phyloP scores from a whole-genome alignment of 1,139 yeast genomes.

The Pichia sp. region DNA sequence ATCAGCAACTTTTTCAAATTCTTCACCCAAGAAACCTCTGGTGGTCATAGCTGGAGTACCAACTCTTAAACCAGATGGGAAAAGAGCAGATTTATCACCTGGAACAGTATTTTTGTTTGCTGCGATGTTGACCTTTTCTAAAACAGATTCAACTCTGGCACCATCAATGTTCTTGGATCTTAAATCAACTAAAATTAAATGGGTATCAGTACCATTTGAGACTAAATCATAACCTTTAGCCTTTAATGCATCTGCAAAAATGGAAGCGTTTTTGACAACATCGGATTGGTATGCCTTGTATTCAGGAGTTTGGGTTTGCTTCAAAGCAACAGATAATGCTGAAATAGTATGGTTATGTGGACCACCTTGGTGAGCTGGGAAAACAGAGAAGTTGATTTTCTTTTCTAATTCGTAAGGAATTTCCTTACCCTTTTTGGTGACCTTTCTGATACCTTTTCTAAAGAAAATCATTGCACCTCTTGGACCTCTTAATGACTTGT shows the following conservation, averaged over 20 bases:
- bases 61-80: constrained; percentile 92
- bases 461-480: constrained; percentile 98
- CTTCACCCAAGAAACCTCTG: constrained; percentile 77
- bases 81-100: constrained; percentile 89
- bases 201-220: constrained; percentile 92
- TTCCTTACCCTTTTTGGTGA: constrained; percentile 84
- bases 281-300: constrained; percentile 77
- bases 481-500: constrained; percentile 95
- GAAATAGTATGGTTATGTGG: constrained; percentile 98
- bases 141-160: constrained; percentile 88
- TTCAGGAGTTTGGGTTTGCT: constrained; percentile 83
- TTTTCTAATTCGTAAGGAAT: constrained; percentile 78
- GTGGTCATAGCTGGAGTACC: constrained; percentile 99
- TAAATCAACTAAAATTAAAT: constrained; percentile 78
- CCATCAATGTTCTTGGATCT: constrained; percentile 86
- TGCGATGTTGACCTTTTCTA: constrained; percentile 87
- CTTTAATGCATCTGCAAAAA: constrained; percentile 63
- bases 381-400: constrained; percentile 89
- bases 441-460: constrained; percentile 85
- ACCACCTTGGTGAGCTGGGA: constrained; percentile 99
- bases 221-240: constrained; percentile 70
- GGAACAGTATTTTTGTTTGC: constrained; percentile 95
- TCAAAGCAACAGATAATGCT: constrained; percentile 89
- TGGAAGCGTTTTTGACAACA: constrained; percentile 72
- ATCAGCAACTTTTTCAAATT: constrained; percentile 69